Conservation (phyloP, 768 basidiomycete genomes). For the Auricularia sp. region DNA sequence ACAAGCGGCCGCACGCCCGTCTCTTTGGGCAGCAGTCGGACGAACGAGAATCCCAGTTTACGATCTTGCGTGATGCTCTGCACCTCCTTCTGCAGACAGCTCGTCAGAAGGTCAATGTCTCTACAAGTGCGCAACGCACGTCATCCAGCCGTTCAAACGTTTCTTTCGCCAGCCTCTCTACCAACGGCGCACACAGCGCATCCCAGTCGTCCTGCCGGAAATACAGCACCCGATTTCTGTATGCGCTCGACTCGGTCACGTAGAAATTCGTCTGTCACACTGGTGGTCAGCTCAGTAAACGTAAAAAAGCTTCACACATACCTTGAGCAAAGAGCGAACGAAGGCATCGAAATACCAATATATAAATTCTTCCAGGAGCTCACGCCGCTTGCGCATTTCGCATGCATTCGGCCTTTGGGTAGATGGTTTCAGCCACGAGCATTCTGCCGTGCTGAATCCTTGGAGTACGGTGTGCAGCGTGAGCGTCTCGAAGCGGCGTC, state of each 20-base stretch:
- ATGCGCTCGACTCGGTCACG: conserved; percentile 82
- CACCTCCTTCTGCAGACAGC: conserved; percentile 42
- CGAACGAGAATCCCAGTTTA: conserved; percentile 71
- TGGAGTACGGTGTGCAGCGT: conserved; percentile 71
- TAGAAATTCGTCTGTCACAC: conserved; percentile 75
- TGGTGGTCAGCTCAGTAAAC: not conserved
- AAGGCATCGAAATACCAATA: conserved; percentile 92
- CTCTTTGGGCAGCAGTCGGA: conserved; percentile 87
- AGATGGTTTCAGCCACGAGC: conserved; percentile 57
- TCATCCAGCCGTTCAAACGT: conserved; percentile 63
- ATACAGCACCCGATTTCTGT: conserved; percentile 73
- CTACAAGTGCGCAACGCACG: conserved; percentile 31
- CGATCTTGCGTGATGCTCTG: conserved; percentile 59
- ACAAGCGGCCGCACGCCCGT: conserved; percentile 92
- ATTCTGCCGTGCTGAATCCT: conserved; percentile 60
- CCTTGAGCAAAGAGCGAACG: conserved; percentile 67
- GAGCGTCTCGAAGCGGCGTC: conserved; percentile 72
- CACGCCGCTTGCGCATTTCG: conserved; percentile 66
- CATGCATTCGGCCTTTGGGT: conserved; percentile 35
- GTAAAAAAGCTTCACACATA: conserved; percentile 21
- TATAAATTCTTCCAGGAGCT: conserved; percentile 79
- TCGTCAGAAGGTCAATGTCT: not conserved
- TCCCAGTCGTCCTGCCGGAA: conserved; percentile 94
- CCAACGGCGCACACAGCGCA: conserved; percentile 67
- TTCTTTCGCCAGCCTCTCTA: conserved; percentile 56